phyloP scores from a whole-genome alignment of 495 filamentous ascomycete genomes.

The Oidiodendron maius region DNA sequence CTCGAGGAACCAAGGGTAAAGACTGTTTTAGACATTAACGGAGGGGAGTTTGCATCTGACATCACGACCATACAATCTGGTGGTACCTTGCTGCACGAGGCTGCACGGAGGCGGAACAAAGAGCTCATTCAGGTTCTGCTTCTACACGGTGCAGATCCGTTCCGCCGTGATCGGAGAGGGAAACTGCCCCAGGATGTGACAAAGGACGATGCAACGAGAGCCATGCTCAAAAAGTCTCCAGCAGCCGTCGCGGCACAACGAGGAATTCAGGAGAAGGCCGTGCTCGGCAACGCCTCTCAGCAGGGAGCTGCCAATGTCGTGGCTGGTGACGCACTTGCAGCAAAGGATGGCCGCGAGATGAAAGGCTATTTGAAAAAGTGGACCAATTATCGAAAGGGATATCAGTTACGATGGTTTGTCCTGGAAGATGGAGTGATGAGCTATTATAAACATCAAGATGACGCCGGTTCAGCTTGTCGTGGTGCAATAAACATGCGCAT shows the following conservation, averaged over 20 bases:
- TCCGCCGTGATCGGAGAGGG: slow-evolving; percentile 85
- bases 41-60: slow-evolving; percentile 79
- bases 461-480: slow-evolving; percentile 85
- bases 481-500: slow-evolving; percentile 99
- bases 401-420: slow-evolving; percentile 96
- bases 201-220: slow-evolving; percentile 83
- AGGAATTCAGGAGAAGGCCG: slow-evolving; percentile 93
- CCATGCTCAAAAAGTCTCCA: slow-evolving; percentile 87
- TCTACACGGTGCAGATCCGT: slow-evolving; percentile 95
- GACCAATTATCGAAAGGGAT: slow-evolving; percentile 96
- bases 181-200: slow-evolving; percentile 96
- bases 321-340: slow-evolving; percentile 59
- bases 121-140: slow-evolving; percentile 82
- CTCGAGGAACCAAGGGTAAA: slow-evolving; percentile 80
- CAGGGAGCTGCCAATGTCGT: slow-evolving; percentile 49
- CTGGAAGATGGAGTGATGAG: slow-evolving; percentile 95
- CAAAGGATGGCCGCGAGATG: slow-evolving; percentile 90
- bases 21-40: slow-evolving; percentile 83
- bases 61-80: slow-evolving; percentile 65
- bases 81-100: slow-evolving; percentile 89
- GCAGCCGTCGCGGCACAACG: slow-evolving; percentile 91
- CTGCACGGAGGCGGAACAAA: slow-evolving; percentile 77
- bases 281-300: slow-evolving; percentile 65
- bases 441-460: slow-evolving; percentile 99
- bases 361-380: slow-evolving; percentile 98